Base-by-base conservation (phyloP, 2,329 filamentous ascomycete genomes). In the Geosmithia morbida region DNA sequence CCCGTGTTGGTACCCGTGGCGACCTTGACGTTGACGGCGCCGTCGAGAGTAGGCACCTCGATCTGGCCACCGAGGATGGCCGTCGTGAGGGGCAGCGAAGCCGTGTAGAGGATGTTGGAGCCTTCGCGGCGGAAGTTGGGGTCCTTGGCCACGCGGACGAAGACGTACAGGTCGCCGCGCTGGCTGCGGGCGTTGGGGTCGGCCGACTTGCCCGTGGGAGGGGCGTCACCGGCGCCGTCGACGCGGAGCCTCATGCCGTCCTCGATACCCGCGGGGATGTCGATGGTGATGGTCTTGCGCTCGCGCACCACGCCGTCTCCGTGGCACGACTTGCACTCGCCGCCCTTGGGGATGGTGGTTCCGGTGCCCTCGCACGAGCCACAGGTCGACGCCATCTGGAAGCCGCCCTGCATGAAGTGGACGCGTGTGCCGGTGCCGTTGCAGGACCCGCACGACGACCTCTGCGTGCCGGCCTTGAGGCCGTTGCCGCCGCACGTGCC, bases 381-480 rank as follows among this genome's bases (percentile, higher is more conserved):
- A 64, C 92, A 98, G 1, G 88, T 94, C 51, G 86, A 87, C 4
- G 86, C 87, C 83, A 98, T 90, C 68, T 97, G 90, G 68, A 98
- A 97, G 20, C 88, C 89, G 47, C 88, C 88, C 56, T 87, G 81
- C 76, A 96, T 85, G 59, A 87, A 83, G 63, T 94, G 87, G 45
- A 97, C 82, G 48, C 86, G 75, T 39, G 85, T 86, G 46, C 92
- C 92, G 2, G 87, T 87, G 16, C 92, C 92, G 51, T 85, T 82
- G 62, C 92, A 98, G 47, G 76, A 70, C 61, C 80, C 81, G 66
- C 92, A 98, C 51, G 80, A 70, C 20, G 77, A 71, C 55, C 81
- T 75, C 63, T 85, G 80, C 13, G 82, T 77, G 11, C 90, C 90
- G 50, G 80, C 65, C 70, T 95, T 97, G 63, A 97, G 57, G 1